Evolutionary conservation across 2,329 filamentous ascomycete species (phyloP).

Genomic region (Nemania sp.): DNA sequence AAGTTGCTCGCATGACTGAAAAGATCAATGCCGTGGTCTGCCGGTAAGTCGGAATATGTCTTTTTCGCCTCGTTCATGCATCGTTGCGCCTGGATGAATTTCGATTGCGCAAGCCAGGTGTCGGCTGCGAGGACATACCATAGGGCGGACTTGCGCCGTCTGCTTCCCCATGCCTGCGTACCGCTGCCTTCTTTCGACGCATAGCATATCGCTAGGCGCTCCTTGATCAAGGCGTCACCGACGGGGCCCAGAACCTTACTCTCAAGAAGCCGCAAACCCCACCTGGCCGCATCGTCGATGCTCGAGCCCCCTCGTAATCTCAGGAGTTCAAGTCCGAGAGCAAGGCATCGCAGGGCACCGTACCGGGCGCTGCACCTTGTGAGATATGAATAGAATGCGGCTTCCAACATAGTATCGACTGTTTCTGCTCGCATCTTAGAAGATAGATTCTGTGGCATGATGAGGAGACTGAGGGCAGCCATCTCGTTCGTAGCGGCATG

Average conservation of each 20-base stretch:
- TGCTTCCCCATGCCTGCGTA: conserved; percentile 67
- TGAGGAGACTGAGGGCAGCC: conserved; percentile 80
- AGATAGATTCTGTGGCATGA: conserved; percentile 71
- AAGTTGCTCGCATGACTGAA: conserved; percentile 57
- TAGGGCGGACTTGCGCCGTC: conserved; percentile 82
- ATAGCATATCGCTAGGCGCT: conserved; percentile 85
- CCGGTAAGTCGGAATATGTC: conserved; percentile 55
- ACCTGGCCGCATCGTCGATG: conserved; percentile 83
- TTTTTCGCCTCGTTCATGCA: conserved; percentile 71
- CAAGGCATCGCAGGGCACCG: conserved; percentile 76
- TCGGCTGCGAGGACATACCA: conserved; percentile 87
- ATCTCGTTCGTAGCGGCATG: conserved; percentile 95
- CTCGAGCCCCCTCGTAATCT: conserved; percentile 77
- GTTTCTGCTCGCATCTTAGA: conserved; percentile 79
- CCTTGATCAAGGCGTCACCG: conserved; percentile 81
- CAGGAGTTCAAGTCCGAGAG: conserved; percentile 79
- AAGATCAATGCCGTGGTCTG: conserved; percentile 54
- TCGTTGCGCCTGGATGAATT: conserved; percentile 75
- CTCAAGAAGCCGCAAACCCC: conserved; percentile 81
- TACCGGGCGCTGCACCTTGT: conserved; percentile 80
- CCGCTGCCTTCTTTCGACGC: conserved; percentile 70
- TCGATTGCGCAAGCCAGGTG: conserved; percentile 77
- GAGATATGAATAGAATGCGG: conserved; percentile 88
- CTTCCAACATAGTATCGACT: conserved; percentile 85
- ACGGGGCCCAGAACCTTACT: conserved; percentile 72